A percentile compares a stretch with the other conserved stretches of the same genome.
These are phyloP conservation scores for Akebia trifoliata DNA, from an alignment of 164 flowering plant genomes.

Conservation along the genomic window DNA sequence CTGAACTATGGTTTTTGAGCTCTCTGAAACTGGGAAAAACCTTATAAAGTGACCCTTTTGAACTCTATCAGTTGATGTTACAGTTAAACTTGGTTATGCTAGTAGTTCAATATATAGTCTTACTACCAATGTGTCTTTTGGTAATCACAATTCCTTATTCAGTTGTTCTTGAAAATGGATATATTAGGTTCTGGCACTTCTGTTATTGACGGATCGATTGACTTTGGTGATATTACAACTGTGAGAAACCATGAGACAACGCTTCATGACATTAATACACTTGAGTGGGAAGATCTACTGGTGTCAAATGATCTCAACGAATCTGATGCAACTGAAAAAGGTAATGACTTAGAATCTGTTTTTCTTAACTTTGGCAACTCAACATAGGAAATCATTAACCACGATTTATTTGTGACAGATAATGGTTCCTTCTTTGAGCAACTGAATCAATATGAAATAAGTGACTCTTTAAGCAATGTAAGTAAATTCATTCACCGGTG, in stretches of 20 bases:
- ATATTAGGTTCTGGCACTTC: slow-evolving; percentile 20
- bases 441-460: slow-evolving; percentile 23
- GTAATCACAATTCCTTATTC: too few species aligned
- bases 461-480: slow-evolving; percentile 32
- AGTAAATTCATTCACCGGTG: too few species aligned
- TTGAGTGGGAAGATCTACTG: slow-evolving; percentile 94
- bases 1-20: too few species aligned
- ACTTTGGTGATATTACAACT: slow-evolving; percentile 25
- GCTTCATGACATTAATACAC: slow-evolving; percentile 84
- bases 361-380: neutral
- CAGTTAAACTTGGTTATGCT: too few species aligned
- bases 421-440: slow-evolving; percentile 23
- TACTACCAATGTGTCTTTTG: too few species aligned
- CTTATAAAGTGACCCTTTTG: too few species aligned
- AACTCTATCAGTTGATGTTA: too few species aligned
- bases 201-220: slow-evolving; percentile 27
- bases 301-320: slow-evolving; percentile 35
- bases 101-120: too few species aligned
- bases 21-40: too few species aligned
- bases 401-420: slow-evolving; percentile 27
- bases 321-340: slow-evolving; percentile 28
- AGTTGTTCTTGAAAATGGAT: too few species aligned
- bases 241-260: slow-evolving; percentile 45
- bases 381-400: slow-evolving; percentile 3
- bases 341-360: slow-evolving; percentile 28